phyloP scores from a whole-genome alignment of 139 green algal genomes.

The Diplosphaera chodatii region DNA sequence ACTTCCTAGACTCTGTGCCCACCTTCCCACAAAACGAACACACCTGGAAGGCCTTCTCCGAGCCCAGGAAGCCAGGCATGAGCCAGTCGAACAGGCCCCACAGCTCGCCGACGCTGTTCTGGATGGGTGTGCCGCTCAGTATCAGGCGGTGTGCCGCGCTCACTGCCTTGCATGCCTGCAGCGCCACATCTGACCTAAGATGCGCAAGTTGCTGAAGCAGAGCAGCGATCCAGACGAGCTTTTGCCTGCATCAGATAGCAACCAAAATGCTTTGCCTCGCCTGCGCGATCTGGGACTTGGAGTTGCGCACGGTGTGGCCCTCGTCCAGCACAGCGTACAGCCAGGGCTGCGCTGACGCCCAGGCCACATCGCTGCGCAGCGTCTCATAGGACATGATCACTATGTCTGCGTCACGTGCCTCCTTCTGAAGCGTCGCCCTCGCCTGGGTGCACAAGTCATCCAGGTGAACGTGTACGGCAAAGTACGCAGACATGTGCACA shows the following conservation, averaged over 20 bases:
- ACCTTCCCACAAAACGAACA: too few relatives aligned
- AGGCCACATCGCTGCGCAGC: conserved; percentile 61
- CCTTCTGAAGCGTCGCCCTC: conserved; percentile 18
- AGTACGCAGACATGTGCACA: too few relatives aligned
- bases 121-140: conserved; percentile 84
- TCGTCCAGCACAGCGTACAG: conserved; percentile 93
- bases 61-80: conserved; percentile 90
- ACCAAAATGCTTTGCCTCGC: too few relatives aligned
- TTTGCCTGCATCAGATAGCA: too few relatives aligned
- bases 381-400: conserved; percentile 14
- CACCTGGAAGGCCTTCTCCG: conserved; percentile 20
- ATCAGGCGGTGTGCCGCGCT: conserved; percentile 78
- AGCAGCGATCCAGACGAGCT: too few relatives aligned
- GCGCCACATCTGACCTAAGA: too few relatives aligned
- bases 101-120: conserved; percentile 94
- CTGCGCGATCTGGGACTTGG: conserved; percentile 62
- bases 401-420: conserved; percentile 1
- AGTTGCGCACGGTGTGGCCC: conserved; percentile 91
- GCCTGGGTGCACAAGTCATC: too few relatives aligned
- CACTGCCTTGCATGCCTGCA: conserved; percentile 49
- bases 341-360: conserved; percentile 54
- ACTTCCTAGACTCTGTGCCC: too few relatives aligned
- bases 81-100: conserved; percentile 98
- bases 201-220: too few relatives aligned
- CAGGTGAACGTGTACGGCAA: too few relatives aligned